A percentile compares a stretch with the other conserved stretches of the same genome.
These are phyloP conservation scores for Aureobasidium pullulans DNA, from an alignment of 2,329 filamentous ascomycete genomes.

Conservation along the genomic window DNA sequence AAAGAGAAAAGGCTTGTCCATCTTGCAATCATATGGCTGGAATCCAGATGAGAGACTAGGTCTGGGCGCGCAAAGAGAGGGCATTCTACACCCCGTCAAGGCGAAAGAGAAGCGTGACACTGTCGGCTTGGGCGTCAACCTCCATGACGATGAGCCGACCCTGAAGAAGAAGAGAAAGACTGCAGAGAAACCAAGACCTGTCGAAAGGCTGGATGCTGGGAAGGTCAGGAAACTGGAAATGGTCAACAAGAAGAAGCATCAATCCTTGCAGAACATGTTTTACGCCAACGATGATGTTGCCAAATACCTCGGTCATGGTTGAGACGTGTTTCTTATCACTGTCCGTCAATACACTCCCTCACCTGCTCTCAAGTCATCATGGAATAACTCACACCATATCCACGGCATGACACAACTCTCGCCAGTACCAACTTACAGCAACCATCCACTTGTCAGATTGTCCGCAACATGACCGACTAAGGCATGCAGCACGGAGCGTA, in stretches of 20 bases:
- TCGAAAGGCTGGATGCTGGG: conserved; percentile 56
- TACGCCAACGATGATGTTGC: conserved; percentile 70
- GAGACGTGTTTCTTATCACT: background rate
- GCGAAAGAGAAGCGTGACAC: conserved; percentile 64
- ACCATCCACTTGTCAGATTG: too few species aligned
- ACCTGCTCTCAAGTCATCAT: background rate
- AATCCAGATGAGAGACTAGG: conserved; percentile 66
- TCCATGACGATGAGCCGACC: conserved; percentile 13
- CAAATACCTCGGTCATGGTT: conserved; percentile 53
- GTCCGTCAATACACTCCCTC: background rate
- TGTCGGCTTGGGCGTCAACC: conserved; percentile 56
- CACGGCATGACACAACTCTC: too few species aligned
- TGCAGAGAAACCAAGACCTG: background rate
- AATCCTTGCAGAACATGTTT: conserved; percentile 59
- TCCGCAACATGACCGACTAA: too few species aligned
- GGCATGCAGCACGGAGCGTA: too few species aligned
- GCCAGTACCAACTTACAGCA: too few species aligned
- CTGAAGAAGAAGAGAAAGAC: conserved; percentile 10
- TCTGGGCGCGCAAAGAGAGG: conserved; percentile 60
- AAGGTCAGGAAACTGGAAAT: conserved; percentile 55
- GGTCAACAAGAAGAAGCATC: conserved; percentile 43
- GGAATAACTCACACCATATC: too few species aligned
- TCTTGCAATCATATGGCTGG: conserved; percentile 63
- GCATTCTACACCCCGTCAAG: conserved; percentile 70
- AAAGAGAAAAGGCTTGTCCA: conserved; percentile 59